A percentile compares a stretch with the other conserved stretches of the same genome.
Conservation (phyloP, 768 basidiomycete genomes). For the Panaeolus cyanescens region DNA sequence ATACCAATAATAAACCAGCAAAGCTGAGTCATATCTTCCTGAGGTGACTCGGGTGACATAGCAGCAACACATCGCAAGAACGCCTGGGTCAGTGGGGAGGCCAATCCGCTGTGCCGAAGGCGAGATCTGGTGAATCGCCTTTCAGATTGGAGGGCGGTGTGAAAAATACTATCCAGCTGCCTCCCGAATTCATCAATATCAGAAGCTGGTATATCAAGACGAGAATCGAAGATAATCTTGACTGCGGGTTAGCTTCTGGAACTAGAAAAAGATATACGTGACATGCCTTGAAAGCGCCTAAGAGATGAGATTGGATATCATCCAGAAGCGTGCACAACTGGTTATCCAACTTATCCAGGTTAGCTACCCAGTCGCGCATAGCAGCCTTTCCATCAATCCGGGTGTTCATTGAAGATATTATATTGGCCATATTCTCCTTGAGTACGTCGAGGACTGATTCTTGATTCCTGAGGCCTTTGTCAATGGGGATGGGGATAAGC, state of each 20-base stretch:
- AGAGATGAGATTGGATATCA: conserved; percentile 94
- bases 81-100: conserved; percentile 59
- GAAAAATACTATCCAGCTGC: conserved; percentile 77
- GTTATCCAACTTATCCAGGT: conserved; percentile 70
- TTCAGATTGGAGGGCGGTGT: conserved; percentile 53
- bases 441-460: conserved; percentile 87
- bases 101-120: conserved; percentile 32
- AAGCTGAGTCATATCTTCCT: conserved; percentile 95
- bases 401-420: conserved; percentile 64
- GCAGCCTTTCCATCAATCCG: conserved; percentile 69
- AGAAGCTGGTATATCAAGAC: conserved; percentile 41
- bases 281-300: conserved; percentile 93
- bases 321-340: conserved; percentile 73
- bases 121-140: conserved; percentile 35
- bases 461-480: conserved; percentile 91
- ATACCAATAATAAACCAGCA: conserved; percentile 92
- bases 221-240: conserved; percentile 65
- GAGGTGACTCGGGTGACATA: conserved; percentile 76
- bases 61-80: conserved; percentile 88
- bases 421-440: conserved; percentile 64
- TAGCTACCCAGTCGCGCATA: conserved; percentile 84
- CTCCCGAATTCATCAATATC: conserved; percentile 57
- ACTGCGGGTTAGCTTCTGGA: neutral
- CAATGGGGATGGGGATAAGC: conserved; percentile 80
- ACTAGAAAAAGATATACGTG: neutral